Conservation (phyloP, 2,329 filamentous ascomycete species). For the Escovopsis sp. region DNA sequence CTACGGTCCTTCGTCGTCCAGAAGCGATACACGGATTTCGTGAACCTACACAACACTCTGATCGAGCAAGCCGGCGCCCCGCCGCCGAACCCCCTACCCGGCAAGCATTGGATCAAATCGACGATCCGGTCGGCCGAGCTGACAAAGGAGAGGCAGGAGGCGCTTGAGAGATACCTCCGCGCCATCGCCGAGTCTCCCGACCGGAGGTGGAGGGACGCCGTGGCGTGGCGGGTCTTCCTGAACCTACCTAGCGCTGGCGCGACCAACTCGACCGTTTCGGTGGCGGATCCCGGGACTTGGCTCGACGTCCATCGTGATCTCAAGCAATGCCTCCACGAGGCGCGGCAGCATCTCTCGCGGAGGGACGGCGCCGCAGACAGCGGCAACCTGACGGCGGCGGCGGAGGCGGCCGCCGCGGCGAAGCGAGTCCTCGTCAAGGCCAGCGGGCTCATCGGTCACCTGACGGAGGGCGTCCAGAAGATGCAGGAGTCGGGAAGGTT, state of each 20-base stretch:
- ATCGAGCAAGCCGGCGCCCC: slow-evolving; percentile 42
- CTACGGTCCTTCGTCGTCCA: slow-evolving; percentile 60
- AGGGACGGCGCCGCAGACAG: slow-evolving; percentile 39
- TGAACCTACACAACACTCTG: slow-evolving; percentile 48
- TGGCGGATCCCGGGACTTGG: slow-evolving; percentile 54
- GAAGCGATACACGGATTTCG: slow-evolving; percentile 75
- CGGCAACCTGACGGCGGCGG: slow-evolving; percentile 27
- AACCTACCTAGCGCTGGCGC: slow-evolving; percentile 46
- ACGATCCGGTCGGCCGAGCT: slow-evolving; percentile 55
- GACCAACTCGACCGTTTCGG: slow-evolving; percentile 32
- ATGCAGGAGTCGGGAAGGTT: slow-evolving; percentile 41
- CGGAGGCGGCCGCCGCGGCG: slow-evolving; percentile 56
- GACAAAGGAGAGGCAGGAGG: slow-evolving; percentile 53
- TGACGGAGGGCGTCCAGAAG: slow-evolving; percentile 49
- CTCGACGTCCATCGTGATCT: slow-evolving; percentile 61
- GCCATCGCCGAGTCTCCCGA: slow-evolving; percentile 61
- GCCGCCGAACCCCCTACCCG: slow-evolving; percentile 53
- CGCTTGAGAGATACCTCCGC: slow-evolving; percentile 56
- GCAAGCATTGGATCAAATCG: slow-evolving; percentile 63
- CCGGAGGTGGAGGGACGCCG: slow-evolving; percentile 58
- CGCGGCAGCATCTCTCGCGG: slow-evolving; percentile 53
- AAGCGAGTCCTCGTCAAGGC: slow-evolving; percentile 60
- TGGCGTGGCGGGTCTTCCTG: slow-evolving; percentile 58
- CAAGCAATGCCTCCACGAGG: slow-evolving; percentile 47
- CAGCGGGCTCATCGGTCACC: slow-evolving; percentile 44